phyloP scores from a whole-genome alignment of 2,329 filamentous ascomycete species.

The Paecilomyces sp. region DNA sequence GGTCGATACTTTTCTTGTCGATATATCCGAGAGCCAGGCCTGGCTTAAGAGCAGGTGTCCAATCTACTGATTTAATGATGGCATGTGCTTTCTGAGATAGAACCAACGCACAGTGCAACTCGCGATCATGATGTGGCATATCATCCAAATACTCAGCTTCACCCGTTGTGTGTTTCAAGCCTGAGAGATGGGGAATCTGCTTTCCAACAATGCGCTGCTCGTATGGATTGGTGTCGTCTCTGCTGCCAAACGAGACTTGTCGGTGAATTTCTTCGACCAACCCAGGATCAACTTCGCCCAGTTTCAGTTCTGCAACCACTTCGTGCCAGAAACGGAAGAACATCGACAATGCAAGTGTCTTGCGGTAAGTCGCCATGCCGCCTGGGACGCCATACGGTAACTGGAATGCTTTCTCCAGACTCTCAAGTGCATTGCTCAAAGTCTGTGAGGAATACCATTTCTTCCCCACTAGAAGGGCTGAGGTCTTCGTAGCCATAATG shows the following conservation, averaged over 20 bases:
- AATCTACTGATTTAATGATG: constrained; percentile 68
- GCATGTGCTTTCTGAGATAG: constrained; percentile 76
- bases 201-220: constrained; percentile 71
- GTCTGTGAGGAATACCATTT: constrained; percentile 66
- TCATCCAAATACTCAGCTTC: constrained; percentile 89
- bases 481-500: constrained; percentile 64
- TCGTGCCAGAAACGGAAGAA: constrained; percentile 94
- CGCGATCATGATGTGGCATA: constrained; percentile 69
- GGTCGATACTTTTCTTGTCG: constrained; percentile 67
- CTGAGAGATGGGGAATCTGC: constrained; percentile 71
- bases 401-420: constrained; percentile 70
- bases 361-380: constrained; percentile 84
- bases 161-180: constrained; percentile 78
- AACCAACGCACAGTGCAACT: constrained; percentile 73
- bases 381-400: constrained; percentile 78
- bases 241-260: constrained; percentile 65
- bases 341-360: constrained; percentile 73
- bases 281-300: constrained; percentile 53
- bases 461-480: constrained; percentile 62
- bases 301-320: constrained; percentile 55
- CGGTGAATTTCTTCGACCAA: constrained; percentile 71
- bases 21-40: constrained; percentile 71
- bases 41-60: constrained; percentile 62
- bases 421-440: constrained; percentile 71
- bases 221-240: constrained; percentile 64